Evolutionary conservation across 2,329 filamentous ascomycete species (phyloP).

Genomic region (Claviceps sp.): DNA sequence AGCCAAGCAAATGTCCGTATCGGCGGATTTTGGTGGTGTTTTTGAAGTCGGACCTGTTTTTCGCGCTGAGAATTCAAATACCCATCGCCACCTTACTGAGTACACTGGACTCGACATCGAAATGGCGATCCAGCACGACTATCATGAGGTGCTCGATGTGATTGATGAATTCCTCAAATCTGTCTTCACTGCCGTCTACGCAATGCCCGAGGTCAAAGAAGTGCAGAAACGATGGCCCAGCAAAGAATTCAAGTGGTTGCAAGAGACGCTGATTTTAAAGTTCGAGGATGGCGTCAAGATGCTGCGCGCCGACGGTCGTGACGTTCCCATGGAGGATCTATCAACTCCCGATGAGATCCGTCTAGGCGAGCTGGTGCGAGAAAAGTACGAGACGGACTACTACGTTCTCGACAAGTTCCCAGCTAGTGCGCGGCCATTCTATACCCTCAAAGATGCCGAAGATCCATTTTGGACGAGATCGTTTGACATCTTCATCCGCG

Average conservation of each 20-base stretch:
- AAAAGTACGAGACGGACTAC: slow-evolving; percentile 81
- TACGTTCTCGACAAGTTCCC: slow-evolving; percentile 94
- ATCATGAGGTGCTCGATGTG: slow-evolving; percentile 71
- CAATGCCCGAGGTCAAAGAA: slow-evolving; percentile 56
- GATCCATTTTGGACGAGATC: slow-evolving; percentile 71
- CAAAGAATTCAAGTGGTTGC: slow-evolving; percentile 74
- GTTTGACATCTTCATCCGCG: slow-evolving; percentile 88
- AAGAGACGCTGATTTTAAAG: slow-evolving; percentile 68
- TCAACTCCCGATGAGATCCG: slow-evolving; percentile 78
- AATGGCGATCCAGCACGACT: slow-evolving; percentile 81
- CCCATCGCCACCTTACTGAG: slow-evolving; percentile 84
- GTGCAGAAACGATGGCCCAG: slow-evolving; percentile 78
- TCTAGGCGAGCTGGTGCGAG: slow-evolving; percentile 69
- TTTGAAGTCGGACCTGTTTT: slow-evolving; percentile 67
- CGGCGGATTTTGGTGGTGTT: slow-evolving; percentile 76
- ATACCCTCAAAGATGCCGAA: slow-evolving; percentile 71
- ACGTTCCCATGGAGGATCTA: slow-evolving; percentile 62
- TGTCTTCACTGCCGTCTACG: slow-evolving; percentile 37
- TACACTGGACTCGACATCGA: slow-evolving; percentile 89
- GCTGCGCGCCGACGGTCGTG: slow-evolving; percentile 71
- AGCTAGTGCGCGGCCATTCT: slow-evolving; percentile 71
- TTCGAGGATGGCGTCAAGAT: slow-evolving; percentile 71
- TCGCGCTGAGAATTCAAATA: slow-evolving; percentile 90
- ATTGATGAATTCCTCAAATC: slow-evolving; percentile 72
- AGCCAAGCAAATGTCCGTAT: slow-evolving; percentile 86